Evolutionary conservation across 2,329 filamentous ascomycete species (phyloP), one percentile per base, ranked within the genome.

Genomic region (Stachybotrys elegans): DNA sequence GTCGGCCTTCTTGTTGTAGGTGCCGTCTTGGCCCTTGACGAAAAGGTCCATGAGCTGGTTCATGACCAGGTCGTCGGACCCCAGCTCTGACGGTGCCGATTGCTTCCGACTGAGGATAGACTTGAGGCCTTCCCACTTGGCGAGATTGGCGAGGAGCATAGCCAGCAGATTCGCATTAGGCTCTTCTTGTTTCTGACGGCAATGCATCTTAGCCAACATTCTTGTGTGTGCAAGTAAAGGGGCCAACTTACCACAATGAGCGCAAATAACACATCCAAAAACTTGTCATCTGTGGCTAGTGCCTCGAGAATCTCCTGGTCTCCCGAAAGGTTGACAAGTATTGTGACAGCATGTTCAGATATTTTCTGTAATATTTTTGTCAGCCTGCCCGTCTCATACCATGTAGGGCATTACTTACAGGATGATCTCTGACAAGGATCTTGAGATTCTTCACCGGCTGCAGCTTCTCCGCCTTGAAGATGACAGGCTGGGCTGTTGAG

Each of bases 31-130:
- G 17, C 92, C 92, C 69, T 93, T 94, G 60, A 97, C 93, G 61
- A 98, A 98, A 55, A 94, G 84, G 63, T 97, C 93, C 63, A 98
- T 81, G 22, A 98, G 72, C 66, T 97, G 93, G 63, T 96, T 90
- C 56, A 97, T 79, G 5, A 88, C 83, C 46, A 80, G 74, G 27
- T 83, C 77, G 32, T 88, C 87, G 2, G 81, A 85, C 6, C 80
- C 82, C 6, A 95, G 77, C n/a, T 75, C 73, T 44, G 82, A 78
- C 3, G 89, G 86, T 0, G 84, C 64, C 6, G 77, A 69, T 50
- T 89, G 84, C 57, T 84, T 86, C 44, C 86, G 72, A 5, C 74
- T 72, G 11, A 92, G 66, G 5, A 96, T 71, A 35, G 76, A 75
- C 51, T 85, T 84, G 45, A 95, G 66, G 6, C 74, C 75, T 53